Evolutionary conservation across 2,329 filamentous ascomycete species (phyloP).

Genomic region (Pyrenophora tritici-repentis): DNA sequence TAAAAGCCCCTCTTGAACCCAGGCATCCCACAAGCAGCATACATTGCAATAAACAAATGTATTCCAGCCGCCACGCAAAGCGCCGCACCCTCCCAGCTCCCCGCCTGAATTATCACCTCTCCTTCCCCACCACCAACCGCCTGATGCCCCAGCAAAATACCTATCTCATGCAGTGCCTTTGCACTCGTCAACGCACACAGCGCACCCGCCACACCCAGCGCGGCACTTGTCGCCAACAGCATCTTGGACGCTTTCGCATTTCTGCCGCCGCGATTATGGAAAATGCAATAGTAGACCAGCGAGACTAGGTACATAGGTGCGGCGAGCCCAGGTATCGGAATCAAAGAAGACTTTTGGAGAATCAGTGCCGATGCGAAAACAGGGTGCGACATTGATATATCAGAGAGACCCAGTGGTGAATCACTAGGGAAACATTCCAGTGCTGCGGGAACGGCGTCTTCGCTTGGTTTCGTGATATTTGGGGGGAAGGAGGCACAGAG

Average conservation of each 20-base stretch:
- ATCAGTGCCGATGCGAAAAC: slow-evolving; percentile 1
- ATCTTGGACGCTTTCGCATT: slow-evolving; percentile 5
- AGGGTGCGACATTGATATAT: slow-evolving; percentile 1
- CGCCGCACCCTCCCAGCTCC: slow-evolving; percentile 1
- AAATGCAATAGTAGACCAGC: slow-evolving; percentile 5
- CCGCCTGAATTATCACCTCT: not conserved
- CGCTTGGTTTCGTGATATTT: not conserved
- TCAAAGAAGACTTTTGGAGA: slow-evolving; percentile 5
- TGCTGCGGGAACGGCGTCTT: not conserved
- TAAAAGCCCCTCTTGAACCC: not conserved
- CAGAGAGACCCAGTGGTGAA: slow-evolving; percentile 3
- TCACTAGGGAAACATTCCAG: slow-evolving; percentile 7
- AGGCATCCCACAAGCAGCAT: slow-evolving; percentile 8
- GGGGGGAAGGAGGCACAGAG: slow-evolving; percentile 7
- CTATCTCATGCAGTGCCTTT: slow-evolving; percentile 6
- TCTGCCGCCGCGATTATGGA: not conserved
- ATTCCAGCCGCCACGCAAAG: slow-evolving; percentile 10
- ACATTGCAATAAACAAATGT: slow-evolving; percentile 5
- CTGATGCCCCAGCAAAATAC: slow-evolving; percentile 1
- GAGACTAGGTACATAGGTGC: slow-evolving; percentile 1
- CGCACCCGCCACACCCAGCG: slow-evolving; percentile 9
- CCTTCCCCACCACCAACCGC: not conserved
- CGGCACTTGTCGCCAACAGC: slow-evolving; percentile 3
- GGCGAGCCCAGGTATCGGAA: slow-evolving; percentile 8
- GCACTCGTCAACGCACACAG: slow-evolving; percentile 6